Conservation (phyloP, 2,329 filamentous ascomycete species). For the Ophiocordyceps robertsii region DNA sequence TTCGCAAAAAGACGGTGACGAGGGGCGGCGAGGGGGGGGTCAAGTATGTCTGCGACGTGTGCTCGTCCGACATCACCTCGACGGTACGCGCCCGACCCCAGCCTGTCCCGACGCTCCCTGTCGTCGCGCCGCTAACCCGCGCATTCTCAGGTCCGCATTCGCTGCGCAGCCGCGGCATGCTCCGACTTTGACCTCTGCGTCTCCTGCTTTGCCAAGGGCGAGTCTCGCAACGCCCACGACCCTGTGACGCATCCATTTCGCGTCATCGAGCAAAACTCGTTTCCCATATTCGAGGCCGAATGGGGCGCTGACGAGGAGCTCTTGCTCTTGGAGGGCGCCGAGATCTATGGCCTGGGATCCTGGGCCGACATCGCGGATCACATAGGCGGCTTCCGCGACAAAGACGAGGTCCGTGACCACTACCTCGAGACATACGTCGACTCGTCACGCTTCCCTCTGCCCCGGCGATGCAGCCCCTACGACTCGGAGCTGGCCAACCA, state of each 20-base stretch:
- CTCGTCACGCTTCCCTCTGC: slow-evolving; percentile 72
- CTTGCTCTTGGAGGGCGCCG: slow-evolving; percentile 82
- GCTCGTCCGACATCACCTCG: slow-evolving; percentile 90
- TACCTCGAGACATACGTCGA: slow-evolving; percentile 82
- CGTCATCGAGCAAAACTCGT: slow-evolving; percentile 96
- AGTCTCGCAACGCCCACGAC: slow-evolving; percentile 70
- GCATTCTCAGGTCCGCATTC: slow-evolving; percentile 65
- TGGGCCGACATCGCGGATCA: slow-evolving; percentile 98
- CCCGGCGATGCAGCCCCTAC: slow-evolving; percentile 69
- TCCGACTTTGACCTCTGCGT: slow-evolving; percentile 96
- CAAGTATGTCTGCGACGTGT: slow-evolving; percentile 96
- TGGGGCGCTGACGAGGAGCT: slow-evolving; percentile 98
- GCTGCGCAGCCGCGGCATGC: slow-evolving; percentile 72
- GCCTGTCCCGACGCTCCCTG: no score
- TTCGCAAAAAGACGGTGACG: slow-evolving; percentile 86
- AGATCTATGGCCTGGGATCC: slow-evolving; percentile 90
- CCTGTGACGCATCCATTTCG: slow-evolving; percentile 77
- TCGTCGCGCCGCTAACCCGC: slow-evolving; percentile 4
- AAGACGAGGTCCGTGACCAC: slow-evolving; percentile 91
- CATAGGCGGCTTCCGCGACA: slow-evolving; percentile 86
- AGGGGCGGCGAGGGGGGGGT: slow-evolving; percentile 76
- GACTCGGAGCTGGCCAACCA: slow-evolving; percentile 67
- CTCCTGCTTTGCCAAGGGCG: slow-evolving; percentile 77
- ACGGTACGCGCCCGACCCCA: slow-evolving; percentile 50
- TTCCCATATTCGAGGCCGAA: slow-evolving; percentile 86